Evolutionary conservation across 306 rosid genomes (phyloP).

Genomic region (Prosopis cineraria): DNA sequence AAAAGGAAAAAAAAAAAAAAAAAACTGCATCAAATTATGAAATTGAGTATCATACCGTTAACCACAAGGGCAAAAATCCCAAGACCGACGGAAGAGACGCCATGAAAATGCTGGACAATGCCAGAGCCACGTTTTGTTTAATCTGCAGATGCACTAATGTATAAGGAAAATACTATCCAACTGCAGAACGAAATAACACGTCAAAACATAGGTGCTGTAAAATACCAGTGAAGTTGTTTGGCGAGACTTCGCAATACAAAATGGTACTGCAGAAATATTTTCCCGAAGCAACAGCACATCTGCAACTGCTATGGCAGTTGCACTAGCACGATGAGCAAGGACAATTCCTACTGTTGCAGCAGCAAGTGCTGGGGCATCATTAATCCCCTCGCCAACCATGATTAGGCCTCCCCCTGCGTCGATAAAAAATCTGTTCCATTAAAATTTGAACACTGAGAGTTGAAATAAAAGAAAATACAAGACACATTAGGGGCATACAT

Average conservation of each 20-base stretch:
- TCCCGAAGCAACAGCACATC: slow-evolving; percentile 84
- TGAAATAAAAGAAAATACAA: not conserved
- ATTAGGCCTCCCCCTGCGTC: slow-evolving; percentile 86
- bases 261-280: slow-evolving; percentile 87
- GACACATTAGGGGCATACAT: not conserved
- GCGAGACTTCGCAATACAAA: slow-evolving; percentile 93
- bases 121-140: slow-evolving; percentile 91
- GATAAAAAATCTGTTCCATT: not conserved
- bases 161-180: slow-evolving; percentile 29
- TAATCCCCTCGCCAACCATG: slow-evolving; percentile 98
- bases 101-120: slow-evolving; percentile 72
- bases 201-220: slow-evolving; percentile 1
- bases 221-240: slow-evolving; percentile 92
- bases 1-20: slow-evolving; percentile 13
- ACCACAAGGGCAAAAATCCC: slow-evolving; percentile 95
- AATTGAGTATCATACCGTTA: slow-evolving; percentile 68
- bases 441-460: not conserved
- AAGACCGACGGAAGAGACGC: slow-evolving; percentile 93
- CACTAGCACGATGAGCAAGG: slow-evolving; percentile 96
- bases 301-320: slow-evolving; percentile 95
- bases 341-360: slow-evolving; percentile 97
- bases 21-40: slow-evolving; percentile 20
- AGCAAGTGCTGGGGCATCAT: slow-evolving; percentile 98
- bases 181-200: not conserved
- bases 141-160: slow-evolving; percentile 59